phyloP scores from a whole-genome alignment of 805 yeast genomes.

The Blastobotrys terrestris region DNA sequence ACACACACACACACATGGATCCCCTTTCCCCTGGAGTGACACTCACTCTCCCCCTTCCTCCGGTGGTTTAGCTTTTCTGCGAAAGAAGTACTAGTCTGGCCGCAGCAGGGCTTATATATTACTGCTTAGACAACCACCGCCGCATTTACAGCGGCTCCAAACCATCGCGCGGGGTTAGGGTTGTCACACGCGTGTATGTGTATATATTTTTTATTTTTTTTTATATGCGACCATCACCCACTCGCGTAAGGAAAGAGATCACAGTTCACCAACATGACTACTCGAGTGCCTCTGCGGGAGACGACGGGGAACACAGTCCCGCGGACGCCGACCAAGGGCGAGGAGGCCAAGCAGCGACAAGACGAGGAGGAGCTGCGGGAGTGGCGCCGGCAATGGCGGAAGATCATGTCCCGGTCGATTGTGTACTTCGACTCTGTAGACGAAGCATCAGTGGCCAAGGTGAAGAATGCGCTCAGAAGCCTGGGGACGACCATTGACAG shows the following conservation, averaged over 20 bases:
- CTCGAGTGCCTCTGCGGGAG: slow-evolving; percentile 10
- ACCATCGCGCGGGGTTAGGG: slow-evolving; percentile 1
- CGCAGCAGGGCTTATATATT: no score
- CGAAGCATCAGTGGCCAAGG: slow-evolving; percentile 21
- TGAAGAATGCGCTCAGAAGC: slow-evolving; percentile 22
- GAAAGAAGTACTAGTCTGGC: no score
- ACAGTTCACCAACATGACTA: not conserved
- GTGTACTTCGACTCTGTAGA: slow-evolving; percentile 56
- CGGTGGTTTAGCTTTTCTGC: no score
- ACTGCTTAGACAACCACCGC: no score
- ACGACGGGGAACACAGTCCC: slow-evolving; percentile 5
- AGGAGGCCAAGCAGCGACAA: not conserved
- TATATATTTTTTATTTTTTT: no score
- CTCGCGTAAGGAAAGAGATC: not conserved
- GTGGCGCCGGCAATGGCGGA: slow-evolving; percentile 65
- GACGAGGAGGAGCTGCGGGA: slow-evolving; percentile 13
- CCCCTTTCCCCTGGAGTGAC: no score
- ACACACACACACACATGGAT: no score
- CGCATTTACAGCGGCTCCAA: no score
- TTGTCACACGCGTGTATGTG: not conserved
- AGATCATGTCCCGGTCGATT: slow-evolving; percentile 51
- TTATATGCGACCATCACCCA: not conserved
- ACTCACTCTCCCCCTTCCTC: no score
- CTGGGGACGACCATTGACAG: slow-evolving; percentile 42
- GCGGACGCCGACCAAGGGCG: slow-evolving; percentile 4